Conservation (phyloP, 805 yeast species). For the Starmerella apis region DNA sequence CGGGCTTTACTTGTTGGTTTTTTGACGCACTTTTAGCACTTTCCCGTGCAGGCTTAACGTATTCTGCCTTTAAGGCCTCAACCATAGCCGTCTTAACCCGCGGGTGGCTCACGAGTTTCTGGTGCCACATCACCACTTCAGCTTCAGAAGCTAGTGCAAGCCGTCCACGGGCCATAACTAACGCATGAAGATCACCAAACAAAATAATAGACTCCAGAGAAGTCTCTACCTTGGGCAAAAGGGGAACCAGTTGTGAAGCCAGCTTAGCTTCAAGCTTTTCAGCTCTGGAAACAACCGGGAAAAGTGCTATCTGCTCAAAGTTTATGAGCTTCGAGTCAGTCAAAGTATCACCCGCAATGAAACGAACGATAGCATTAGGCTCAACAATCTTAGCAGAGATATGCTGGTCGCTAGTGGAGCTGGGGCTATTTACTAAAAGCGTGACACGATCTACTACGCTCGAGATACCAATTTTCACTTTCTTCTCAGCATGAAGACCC, state of each 20-base stretch:
- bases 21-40: neutral
- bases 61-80: slow-evolving; percentile 19
- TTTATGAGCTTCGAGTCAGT: slow-evolving; percentile 26
- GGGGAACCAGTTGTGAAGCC: slow-evolving; percentile 20
- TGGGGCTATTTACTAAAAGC: slow-evolving; percentile 15
- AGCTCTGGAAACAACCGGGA: slow-evolving; percentile 21
- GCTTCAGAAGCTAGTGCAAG: slow-evolving; percentile 28
- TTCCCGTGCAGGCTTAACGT: slow-evolving; percentile 14
- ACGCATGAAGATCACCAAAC: slow-evolving; percentile 38
- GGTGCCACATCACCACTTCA: slow-evolving; percentile 30
- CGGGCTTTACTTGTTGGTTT: neutral
- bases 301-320: slow-evolving; percentile 35
- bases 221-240: slow-evolving; percentile 28
- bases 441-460: slow-evolving; percentile 16
- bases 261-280: slow-evolving; percentile 24
- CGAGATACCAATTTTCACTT: slow-evolving; percentile 26
- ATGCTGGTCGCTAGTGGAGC: slow-evolving; percentile 7
- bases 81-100: slow-evolving; percentile 26
- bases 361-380: slow-evolving; percentile 45
- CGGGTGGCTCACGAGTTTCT: slow-evolving; percentile 26
- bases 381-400: slow-evolving; percentile 33
- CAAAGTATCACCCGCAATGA: slow-evolving; percentile 27
- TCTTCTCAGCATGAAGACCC: slow-evolving; percentile 28
- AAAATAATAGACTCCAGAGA: slow-evolving; percentile 37
- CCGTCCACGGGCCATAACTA: slow-evolving; percentile 30